A percentile compares a stretch with the other conserved stretches of the same genome.
These are phyloP conservation scores for Lablab purpureus DNA, from an alignment of 306 rosid genomes.

Conservation along the genomic window DNA sequence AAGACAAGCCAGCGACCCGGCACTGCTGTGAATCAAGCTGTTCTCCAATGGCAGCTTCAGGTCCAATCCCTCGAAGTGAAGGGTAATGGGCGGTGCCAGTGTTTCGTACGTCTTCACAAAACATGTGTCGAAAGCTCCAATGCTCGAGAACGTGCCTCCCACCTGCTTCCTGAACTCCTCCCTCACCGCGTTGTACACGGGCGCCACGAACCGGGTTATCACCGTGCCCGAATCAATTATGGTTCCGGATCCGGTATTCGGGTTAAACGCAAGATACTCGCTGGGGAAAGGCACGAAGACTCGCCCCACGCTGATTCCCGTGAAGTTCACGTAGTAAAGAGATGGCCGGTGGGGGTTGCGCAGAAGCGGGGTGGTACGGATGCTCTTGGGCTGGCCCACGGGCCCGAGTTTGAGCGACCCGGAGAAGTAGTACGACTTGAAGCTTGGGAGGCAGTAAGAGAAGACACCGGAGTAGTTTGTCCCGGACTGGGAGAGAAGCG, in stretches of 20 bases:
- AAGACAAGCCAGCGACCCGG: conserved; percentile 84
- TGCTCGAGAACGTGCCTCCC: conserved; percentile 61
- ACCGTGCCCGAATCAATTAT: conserved; percentile 89
- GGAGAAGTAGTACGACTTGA: conserved; percentile 87
- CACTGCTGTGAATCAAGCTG: conserved; percentile 83
- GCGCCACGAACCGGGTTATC: conserved; percentile 74
- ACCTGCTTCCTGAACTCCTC: conserved; percentile 89
- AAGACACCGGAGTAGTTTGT: conserved; percentile 71
- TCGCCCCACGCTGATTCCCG: conserved; percentile 74
- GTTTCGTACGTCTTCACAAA: conserved; percentile 59
- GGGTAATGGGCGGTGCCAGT: conserved; percentile 62
- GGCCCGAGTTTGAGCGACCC: conserved; percentile 91
- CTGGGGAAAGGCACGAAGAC: conserved; percentile 53
- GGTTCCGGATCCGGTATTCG: conserved; percentile 80
- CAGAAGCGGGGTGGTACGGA: conserved; percentile 82
- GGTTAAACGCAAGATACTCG: conserved; percentile 63
- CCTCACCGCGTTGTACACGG: conserved; percentile 69
- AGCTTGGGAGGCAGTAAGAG: conserved; percentile 90
- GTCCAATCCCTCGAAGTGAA: conserved; percentile 69
- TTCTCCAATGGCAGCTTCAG: conserved; percentile 77
- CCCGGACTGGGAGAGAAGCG: conserved; percentile 73
- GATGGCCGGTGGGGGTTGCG: conserved; percentile 82
- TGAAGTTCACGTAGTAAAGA: conserved; percentile 80
- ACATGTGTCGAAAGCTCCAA: conserved; percentile 93
- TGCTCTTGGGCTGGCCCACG: conserved; percentile 75